phyloP scores from a whole-genome alignment of 2,329 filamentous ascomycete species.

The Xylaria sp. region DNA sequence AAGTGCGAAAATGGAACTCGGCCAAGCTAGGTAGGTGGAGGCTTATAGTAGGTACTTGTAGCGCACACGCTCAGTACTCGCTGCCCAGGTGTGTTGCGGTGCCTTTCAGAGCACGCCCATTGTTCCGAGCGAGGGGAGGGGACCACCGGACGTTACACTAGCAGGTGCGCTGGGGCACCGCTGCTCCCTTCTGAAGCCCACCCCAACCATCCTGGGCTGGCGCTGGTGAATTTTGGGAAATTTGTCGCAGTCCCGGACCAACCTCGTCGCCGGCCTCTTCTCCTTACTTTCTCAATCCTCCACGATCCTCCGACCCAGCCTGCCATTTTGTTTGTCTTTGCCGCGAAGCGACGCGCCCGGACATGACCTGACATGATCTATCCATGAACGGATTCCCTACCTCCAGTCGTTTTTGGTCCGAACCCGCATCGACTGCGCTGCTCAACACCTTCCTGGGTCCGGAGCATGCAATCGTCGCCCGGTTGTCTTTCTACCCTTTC shows the following conservation, averaged over 20 bases:
- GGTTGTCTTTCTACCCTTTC: constrained; percentile 8
- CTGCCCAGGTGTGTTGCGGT: background rate
- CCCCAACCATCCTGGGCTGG: constrained; percentile 25
- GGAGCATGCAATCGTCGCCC: constrained; percentile 16
- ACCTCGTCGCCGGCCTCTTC: constrained; percentile 40
- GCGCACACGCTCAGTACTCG: background rate
- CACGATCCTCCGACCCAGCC: constrained; percentile 34
- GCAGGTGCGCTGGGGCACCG: constrained; percentile 5
- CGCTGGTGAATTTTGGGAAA: constrained; percentile 37
- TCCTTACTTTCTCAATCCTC: constrained; percentile 31
- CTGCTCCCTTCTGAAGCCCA: constrained; percentile 15
- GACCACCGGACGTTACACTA: constrained; percentile 20
- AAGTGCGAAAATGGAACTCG: constrained; percentile 21
- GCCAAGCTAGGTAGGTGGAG: constrained; percentile 12
- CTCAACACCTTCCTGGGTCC: constrained; percentile 12
- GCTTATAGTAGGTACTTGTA: constrained; percentile 1
- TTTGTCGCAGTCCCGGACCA: constrained; percentile 41
- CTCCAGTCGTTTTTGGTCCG: constrained; percentile 28
- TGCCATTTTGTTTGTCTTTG: constrained; percentile 29
- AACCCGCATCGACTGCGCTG: constrained; percentile 23
- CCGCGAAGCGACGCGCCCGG: constrained; percentile 27
- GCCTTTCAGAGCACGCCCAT: constrained; percentile 11
- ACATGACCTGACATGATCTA: constrained; percentile 28
- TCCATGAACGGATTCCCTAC: constrained; percentile 34
- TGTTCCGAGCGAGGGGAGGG: constrained; percentile 1